Conservation (phyloP, 2,329 filamentous ascomycete species). For the Colletotrichum sp. region DNA sequence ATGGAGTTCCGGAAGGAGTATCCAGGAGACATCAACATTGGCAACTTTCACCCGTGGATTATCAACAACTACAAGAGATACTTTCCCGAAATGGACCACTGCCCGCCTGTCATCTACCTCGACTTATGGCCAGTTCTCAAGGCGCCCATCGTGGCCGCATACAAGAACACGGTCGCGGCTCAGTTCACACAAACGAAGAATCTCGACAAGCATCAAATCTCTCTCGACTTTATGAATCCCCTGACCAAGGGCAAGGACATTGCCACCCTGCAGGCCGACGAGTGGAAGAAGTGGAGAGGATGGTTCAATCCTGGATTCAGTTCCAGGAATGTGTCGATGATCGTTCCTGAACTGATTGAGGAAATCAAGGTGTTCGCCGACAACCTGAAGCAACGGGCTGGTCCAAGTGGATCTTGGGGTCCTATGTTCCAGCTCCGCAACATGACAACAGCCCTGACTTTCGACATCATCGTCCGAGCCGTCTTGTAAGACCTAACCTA, state of each 20-base stretch:
- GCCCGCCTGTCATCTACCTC: slow-evolving; percentile 24
- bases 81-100: slow-evolving; percentile 3
- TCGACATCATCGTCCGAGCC: slow-evolving; percentile 34
- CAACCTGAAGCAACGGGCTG: neutral
- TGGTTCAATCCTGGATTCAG: slow-evolving; percentile 39
- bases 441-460: slow-evolving; percentile 14
- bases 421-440: slow-evolving; percentile 10
- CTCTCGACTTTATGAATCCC: slow-evolving; percentile 3
- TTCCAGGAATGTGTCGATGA: neutral
- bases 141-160: slow-evolving; percentile 9
- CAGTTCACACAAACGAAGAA: slow-evolving; percentile 21
- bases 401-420: neutral
- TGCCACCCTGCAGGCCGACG: neutral
- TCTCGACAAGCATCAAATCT: slow-evolving; percentile 8
- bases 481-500: neutral
- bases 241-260: neutral
- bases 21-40: neutral
- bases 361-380: neutral
- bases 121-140: slow-evolving; percentile 25
- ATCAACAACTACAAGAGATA: slow-evolving; percentile 4
- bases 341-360: slow-evolving; percentile 3
- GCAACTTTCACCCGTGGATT: neutral
- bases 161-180: slow-evolving; percentile 19
- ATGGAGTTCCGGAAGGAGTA: neutral
- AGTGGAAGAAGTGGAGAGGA: slow-evolving; percentile 29